Conservation (phyloP, 331 rosid species). For the Telfairia occidentalis region DNA sequence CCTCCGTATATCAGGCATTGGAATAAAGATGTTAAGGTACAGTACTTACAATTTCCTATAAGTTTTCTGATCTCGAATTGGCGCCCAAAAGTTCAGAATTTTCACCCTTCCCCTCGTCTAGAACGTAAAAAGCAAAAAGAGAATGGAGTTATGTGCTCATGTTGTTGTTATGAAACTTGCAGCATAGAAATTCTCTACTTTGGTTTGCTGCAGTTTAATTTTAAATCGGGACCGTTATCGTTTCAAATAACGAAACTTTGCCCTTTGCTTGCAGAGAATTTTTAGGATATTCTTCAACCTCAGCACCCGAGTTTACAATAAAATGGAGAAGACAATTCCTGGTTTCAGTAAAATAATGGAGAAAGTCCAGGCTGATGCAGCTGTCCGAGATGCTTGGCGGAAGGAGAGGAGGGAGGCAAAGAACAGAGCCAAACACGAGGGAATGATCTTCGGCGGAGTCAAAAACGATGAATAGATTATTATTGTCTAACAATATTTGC, state of each 20-base stretch:
- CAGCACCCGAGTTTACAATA: background rate
- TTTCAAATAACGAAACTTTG: background rate
- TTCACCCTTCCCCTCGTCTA: background rate
- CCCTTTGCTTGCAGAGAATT: conserved; percentile 39
- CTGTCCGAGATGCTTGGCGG: conserved; percentile 14
- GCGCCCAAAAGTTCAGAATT: background rate
- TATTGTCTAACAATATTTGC: background rate
- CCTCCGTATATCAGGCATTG: conserved; percentile 63
- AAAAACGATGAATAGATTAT: conserved; percentile 5
- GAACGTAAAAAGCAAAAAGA: background rate
- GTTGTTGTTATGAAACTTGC: background rate
- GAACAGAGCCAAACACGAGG: conserved; percentile 23
- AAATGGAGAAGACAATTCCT: conserved; percentile 28
- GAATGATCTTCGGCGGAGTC: background rate
- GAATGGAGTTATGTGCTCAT: background rate
- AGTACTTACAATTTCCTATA: background rate
- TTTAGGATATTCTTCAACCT: conserved; percentile 17
- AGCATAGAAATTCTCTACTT: background rate
- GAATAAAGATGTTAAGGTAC: conserved; percentile 57
- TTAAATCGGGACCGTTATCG: background rate
- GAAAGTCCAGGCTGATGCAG: conserved; percentile 18
- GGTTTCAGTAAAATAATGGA: conserved; percentile 38
- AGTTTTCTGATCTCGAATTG: background rate
- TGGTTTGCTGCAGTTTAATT: background rate
- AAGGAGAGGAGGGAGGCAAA: conserved; percentile 21